A percentile compares a stretch with the other conserved stretches of the same genome.
Evolutionary conservation across 768 basidiomycete species (phyloP).

Genomic region (Paxillus rubicundulus): DNA sequence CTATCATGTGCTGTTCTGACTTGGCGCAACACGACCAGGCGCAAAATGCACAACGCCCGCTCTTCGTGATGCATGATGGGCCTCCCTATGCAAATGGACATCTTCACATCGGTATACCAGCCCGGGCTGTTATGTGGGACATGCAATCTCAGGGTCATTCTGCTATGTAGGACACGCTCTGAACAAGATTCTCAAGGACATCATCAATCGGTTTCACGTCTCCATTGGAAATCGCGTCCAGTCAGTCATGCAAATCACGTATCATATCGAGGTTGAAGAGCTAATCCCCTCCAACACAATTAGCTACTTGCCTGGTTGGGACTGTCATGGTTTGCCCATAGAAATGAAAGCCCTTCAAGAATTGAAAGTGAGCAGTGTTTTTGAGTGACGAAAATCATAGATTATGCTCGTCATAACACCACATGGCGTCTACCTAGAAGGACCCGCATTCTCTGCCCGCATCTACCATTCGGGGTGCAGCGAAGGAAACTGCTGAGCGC

Average conservation of each 20-base stretch:
- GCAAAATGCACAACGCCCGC: slow-evolving; percentile 59
- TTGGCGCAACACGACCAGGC: slow-evolving; percentile 40
- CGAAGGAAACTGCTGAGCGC: slow-evolving; percentile 65
- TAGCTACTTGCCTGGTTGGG: slow-evolving; percentile 96
- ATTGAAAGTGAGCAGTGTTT: slow-evolving; percentile 52
- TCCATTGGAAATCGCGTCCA: slow-evolving; percentile 75
- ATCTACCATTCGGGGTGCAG: slow-evolving; percentile 62
- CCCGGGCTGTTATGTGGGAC: neutral
- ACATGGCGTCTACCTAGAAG: slow-evolving; percentile 36
- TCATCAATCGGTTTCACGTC: slow-evolving; percentile 87
- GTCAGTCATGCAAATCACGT: slow-evolving; percentile 44
- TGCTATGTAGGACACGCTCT: slow-evolving; percentile 76
- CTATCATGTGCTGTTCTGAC: neutral
- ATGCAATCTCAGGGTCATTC: neutral
- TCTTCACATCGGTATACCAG: slow-evolving; percentile 80
- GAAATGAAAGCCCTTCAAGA: slow-evolving; percentile 89
- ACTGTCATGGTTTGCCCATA: slow-evolving; percentile 96
- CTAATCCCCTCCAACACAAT: slow-evolving; percentile 1
- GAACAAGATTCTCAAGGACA: slow-evolving; percentile 96
- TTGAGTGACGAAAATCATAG: neutral
- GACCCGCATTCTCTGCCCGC: slow-evolving; percentile 58
- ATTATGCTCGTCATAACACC: neutral
- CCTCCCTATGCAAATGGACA: slow-evolving; percentile 98
- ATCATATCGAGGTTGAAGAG: neutral
- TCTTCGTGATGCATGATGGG: slow-evolving; percentile 91